A percentile compares a stretch with the other conserved stretches of the same genome.
These are phyloP conservation scores for Colletotrichum theobromicola DNA, from an alignment of 2,329 filamentous ascomycete genomes.

Conservation along the genomic window DNA sequence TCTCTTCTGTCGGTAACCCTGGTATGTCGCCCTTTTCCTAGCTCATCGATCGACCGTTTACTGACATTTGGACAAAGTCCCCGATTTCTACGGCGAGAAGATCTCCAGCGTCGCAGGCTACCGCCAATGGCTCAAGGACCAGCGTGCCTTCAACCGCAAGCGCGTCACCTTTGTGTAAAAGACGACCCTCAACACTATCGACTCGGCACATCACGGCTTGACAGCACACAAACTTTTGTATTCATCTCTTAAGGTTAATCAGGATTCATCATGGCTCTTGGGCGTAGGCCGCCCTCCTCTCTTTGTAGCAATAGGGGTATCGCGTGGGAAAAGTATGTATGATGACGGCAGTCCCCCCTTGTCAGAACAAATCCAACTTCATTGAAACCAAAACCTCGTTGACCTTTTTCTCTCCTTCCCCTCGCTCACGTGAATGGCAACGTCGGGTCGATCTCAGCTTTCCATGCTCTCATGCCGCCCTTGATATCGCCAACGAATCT, in stretches of 20 bases:
- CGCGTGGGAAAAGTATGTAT: constrained; percentile 25
- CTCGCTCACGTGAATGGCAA: constrained; percentile 54
- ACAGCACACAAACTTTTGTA: neutral
- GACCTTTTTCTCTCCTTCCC: neutral
- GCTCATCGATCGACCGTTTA: neutral
- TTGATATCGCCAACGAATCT: constrained; percentile 72
- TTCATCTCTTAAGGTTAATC: constrained; percentile 3
- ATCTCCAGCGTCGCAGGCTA: constrained; percentile 93
- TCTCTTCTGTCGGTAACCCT: constrained; percentile 89
- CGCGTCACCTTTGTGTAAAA: constrained; percentile 66
- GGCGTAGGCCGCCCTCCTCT: constrained; percentile 12
- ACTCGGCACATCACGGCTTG: neutral
- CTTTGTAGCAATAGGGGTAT: constrained; percentile 12
- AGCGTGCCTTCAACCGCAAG: constrained; percentile 96
- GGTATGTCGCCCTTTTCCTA: constrained; percentile 41
- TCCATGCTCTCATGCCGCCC: constrained; percentile 78
- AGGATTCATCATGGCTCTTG: constrained; percentile 9
- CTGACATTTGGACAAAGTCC: constrained; percentile 54
- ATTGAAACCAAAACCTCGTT: neutral
- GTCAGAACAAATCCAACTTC: constrained; percentile 26
- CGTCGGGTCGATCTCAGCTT: constrained; percentile 65
- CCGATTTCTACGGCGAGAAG: constrained; percentile 99
- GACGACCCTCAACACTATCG: neutral
- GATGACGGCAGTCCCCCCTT: constrained; percentile 27
- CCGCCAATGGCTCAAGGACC: constrained; percentile 95